phyloP scores from a whole-genome alignment of 2,329 filamentous ascomycete species.

The Pseudogymnoascus sp. region DNA sequence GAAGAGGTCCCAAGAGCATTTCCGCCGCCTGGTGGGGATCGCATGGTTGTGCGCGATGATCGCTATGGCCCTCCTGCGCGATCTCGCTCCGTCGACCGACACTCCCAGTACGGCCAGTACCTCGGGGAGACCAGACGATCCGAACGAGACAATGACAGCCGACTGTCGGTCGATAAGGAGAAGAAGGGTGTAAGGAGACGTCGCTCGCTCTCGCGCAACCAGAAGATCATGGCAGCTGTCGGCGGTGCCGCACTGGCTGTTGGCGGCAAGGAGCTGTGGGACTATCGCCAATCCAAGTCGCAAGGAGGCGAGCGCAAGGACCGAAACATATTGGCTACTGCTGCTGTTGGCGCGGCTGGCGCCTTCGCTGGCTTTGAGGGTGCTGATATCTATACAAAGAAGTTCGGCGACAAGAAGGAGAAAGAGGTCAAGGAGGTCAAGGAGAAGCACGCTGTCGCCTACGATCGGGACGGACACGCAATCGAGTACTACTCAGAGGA shows the following conservation, averaged over 20 bases:
- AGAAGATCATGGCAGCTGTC: conserved; percentile 59
- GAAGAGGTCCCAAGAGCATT: conserved; percentile 83
- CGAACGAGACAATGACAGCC: conserved; percentile 37
- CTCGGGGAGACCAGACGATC: conserved; percentile 41
- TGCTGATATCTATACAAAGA: conserved; percentile 54
- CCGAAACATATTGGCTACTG: conserved; percentile 50
- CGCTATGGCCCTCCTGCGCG: conserved; percentile 40
- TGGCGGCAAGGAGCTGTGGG: conserved; percentile 57
- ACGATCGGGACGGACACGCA: conserved; percentile 45
- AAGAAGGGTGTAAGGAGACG: conserved; percentile 42
- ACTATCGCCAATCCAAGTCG: conserved; percentile 46
- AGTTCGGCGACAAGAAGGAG: conserved; percentile 30
- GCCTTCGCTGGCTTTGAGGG: conserved; percentile 57
- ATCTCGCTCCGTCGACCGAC: conserved; percentile 54
- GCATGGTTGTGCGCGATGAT: conserved; percentile 22
- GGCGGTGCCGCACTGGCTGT: conserved; percentile 56
- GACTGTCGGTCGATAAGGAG: conserved; percentile 50
- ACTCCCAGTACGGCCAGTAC: conserved; percentile 53
- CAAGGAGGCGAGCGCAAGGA: conserved; percentile 39
- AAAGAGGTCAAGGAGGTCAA: conserved; percentile 49
- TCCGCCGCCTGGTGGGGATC: conserved; percentile 50
- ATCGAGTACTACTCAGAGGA: conserved; percentile 48
- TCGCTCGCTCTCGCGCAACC: conserved; percentile 50
- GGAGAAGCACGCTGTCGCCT: conserved; percentile 44
- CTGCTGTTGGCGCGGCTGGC: conserved; percentile 54